Evolutionary conservation across 306 rosid genomes (phyloP).

Genomic region (Cucurbita pepo): DNA sequence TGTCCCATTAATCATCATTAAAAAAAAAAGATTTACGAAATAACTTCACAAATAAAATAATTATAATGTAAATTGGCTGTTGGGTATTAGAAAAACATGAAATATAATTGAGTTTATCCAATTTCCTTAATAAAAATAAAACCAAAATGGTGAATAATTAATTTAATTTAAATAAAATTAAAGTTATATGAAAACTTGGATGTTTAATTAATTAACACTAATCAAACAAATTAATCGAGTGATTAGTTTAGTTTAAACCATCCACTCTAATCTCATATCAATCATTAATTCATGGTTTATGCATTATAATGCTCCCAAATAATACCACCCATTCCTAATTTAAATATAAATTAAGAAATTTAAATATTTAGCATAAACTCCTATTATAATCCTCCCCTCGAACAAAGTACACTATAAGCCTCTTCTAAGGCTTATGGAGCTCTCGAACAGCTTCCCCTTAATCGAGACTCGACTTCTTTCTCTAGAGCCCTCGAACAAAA

Average conservation of each 20-base stretch:
- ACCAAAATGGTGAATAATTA: not conserved
- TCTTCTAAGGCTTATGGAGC: no score
- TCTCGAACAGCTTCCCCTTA: no score
- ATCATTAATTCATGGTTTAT: not conserved
- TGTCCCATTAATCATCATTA: conserved; percentile 2
- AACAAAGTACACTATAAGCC: no score
- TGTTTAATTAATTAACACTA: not conserved
- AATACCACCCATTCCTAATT: no score
- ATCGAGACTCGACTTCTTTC: no score
- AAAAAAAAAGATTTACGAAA: not conserved
- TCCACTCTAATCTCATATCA: not conserved
- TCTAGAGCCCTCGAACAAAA: no score
- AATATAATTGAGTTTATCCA: not conserved
- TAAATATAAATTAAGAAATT: no score
- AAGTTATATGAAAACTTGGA: not conserved
- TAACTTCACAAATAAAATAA: not conserved
- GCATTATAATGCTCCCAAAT: not conserved
- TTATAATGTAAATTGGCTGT: not conserved
- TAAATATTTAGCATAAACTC: no score
- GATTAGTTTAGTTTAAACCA: conserved; percentile 1
- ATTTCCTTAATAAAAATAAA: not conserved
- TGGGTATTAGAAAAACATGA: not conserved
- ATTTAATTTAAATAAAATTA: not conserved
- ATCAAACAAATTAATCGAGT: not conserved
- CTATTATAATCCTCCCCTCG: no score